Evolutionary conservation across 2,329 filamentous ascomycete genomes (phyloP), one percentile per base, ranked within the genome.

Genomic region (Colletotrichum cuscutae): DNA sequence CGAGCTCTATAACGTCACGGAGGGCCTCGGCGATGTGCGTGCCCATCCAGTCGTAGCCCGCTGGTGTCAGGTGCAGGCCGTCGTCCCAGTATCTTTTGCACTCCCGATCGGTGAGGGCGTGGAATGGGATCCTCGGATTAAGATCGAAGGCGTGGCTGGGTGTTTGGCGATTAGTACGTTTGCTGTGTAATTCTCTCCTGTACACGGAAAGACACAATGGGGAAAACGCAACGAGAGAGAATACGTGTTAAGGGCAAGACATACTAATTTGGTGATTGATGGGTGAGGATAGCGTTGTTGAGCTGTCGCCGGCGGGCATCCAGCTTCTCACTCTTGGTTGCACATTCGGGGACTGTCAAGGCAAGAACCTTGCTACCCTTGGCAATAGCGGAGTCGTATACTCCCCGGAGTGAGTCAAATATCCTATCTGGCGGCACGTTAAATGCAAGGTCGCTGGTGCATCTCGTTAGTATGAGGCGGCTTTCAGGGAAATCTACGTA

Each of bases 1-100:
- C 71, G 24, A 75, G 71, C 37, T 71, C 57, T 22, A 68, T 26
- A 52, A 91, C 81, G 35, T 84, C 82, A 58, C 89, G 81, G 11
- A 93, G 79, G 35, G 82, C 84, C 28, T 86, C 84, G 59, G 87
- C 90, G 62, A 93, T 83, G 69, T 87, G 84, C 52, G 86, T 83
- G 2, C 91, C 91, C 84, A 93, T 89, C 76, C 89, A 82, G 77
- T 91, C 86, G 82, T 93, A 93, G 8, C 91, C 91, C 7, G 82
- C 84, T 0, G 83, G 79, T 0, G 87, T 88, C 11, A 92, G 83
- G 80, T 93, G 91, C 26, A 92, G 75, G 22, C 85, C 86, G 80
- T 93, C 91, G 74, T 90, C 86, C 89, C 90, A 93, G 76, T 90
- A 88, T 69, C 81, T 82, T 2, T 82, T 74, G 26, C 85, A 83